These are phyloP conservation scores for Glycine latifolia DNA, from an alignment of 306 rosid species.

Conservation along the genomic window DNA sequence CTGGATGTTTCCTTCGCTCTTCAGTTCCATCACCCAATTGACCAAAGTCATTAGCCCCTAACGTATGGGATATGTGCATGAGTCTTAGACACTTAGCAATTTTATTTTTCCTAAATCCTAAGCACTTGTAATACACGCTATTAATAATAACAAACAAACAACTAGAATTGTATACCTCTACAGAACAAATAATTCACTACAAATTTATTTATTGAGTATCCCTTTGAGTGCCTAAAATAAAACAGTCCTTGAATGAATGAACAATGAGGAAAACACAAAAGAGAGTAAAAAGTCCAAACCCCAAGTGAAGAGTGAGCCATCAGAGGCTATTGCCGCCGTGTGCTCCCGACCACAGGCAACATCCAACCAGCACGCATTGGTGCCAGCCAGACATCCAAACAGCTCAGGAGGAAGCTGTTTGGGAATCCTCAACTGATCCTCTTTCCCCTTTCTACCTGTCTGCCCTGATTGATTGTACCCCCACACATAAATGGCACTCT, in stretches of 20 bases:
- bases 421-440: constrained; percentile 81
- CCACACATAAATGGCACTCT: constrained; percentile 95
- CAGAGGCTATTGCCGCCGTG: constrained; percentile 89
- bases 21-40: constrained; percentile 98
- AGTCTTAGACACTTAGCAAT: constrained; percentile 20
- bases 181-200: constrained; percentile 9
- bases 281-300: constrained; percentile 55
- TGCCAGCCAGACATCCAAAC: constrained; percentile 80
- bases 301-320: constrained; percentile 91
- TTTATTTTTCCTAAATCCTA: constrained; percentile 12
- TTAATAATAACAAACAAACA: constrained; percentile 3
- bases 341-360: constrained; percentile 96
- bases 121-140: constrained; percentile 15
- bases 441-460: constrained; percentile 82
- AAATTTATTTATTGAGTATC: background rate
- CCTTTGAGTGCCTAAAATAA: background rate
- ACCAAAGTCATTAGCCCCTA: constrained; percentile 91
- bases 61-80: constrained; percentile 19
- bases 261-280: background rate
- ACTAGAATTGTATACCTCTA: background rate
- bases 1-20: constrained; percentile 76
- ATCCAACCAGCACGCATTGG: constrained; percentile 82
- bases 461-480: constrained; percentile 96
- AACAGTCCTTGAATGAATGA: background rate
- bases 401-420: constrained; percentile 79